Evolutionary conservation across 208 protist genomes (phyloP).

Genomic region (Acanthamoeba pearcei): DNA sequence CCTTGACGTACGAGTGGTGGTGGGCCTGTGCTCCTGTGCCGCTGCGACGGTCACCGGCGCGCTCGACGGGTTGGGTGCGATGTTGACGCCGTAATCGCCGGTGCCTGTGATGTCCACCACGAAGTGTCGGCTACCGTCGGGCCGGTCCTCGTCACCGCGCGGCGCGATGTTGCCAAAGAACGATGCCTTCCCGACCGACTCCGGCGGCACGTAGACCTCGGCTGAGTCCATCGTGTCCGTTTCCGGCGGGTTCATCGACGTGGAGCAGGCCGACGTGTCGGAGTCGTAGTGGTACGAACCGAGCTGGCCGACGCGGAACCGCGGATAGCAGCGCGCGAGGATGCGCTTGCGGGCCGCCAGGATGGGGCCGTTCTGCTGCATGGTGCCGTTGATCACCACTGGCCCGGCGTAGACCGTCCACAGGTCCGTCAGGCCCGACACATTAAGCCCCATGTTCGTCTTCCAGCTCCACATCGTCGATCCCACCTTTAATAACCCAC

Average conservation of each 20-base stretch:
- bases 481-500: neutral
- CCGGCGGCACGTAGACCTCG: neutral
- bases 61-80: neutral
- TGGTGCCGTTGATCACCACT: slow-evolving; percentile 15
- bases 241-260: neutral
- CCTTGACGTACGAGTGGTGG: too few relatives aligned
- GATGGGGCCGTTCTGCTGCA: slow-evolving; percentile 4
- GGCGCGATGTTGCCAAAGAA: too few relatives aligned
- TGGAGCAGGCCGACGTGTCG: too few relatives aligned
- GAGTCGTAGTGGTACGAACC: neutral
- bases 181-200: neutral
- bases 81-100: neutral
- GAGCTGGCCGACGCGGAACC: neutral
- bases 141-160: neutral
- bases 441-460: neutral
- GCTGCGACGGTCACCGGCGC: neutral
- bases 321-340: neutral
- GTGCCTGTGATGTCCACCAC: neutral
- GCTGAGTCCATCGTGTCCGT: neutral
- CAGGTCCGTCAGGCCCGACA: neutral
- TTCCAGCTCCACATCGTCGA: slow-evolving; percentile 31
- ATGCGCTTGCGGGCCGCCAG: neutral
- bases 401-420: slow-evolving; percentile 24
- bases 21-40: neutral
- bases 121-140: neutral